Evolutionary conservation across 495 filamentous ascomycete species (phyloP), one percentile per base, ranked within the genome.

Genomic region (Penicillium atrosanguineum): DNA sequence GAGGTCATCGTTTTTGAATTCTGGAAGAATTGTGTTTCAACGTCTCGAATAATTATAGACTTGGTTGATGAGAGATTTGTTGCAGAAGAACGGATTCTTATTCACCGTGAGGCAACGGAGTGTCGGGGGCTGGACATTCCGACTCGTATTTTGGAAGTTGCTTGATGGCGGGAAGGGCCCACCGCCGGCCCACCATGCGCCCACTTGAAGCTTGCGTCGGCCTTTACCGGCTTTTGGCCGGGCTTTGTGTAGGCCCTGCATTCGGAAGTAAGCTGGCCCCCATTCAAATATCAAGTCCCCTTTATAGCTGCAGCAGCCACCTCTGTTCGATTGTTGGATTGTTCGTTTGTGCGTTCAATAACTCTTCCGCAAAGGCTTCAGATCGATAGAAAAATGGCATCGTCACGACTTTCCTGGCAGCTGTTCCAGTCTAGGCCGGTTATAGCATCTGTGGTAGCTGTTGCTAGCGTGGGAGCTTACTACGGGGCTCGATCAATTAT

Each of bases 381-480:
- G 6, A 40, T 29, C 29, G 7, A 14, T 4, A 39, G 12, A 7
- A 39, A 18, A n/a, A 44, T 52, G 29, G 40, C 56, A 11, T 48
- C 28, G 3, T 31, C 44, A 31, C 52, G 48, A 21, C 11, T 52
- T 9, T 12, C 48, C 23, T 52, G 51, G 52, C 44, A 52, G 7
- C 8, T 23, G 9, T 45, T 56, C 3, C 26, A 21, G 7, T 16
- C 49, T 8, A 42, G 36, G 36, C 49, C 52, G 6, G 39, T 29
- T 21, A 18, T 54, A 4, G 25, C 47, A 2, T 50, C 48, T 14
- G 45, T 52, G 5, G 11, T 47, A n/a, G 46, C 36, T 23, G 45
- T 60, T 14, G 45, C 50, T 23, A 58, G 66, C 7, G 23, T 62
- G 3, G 65, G 63, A 1, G 50, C 54, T 31, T 69, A 65, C 36